Conservation (phyloP, 208 protist genomes). For the Trypanosomatidae sp. region DNA sequence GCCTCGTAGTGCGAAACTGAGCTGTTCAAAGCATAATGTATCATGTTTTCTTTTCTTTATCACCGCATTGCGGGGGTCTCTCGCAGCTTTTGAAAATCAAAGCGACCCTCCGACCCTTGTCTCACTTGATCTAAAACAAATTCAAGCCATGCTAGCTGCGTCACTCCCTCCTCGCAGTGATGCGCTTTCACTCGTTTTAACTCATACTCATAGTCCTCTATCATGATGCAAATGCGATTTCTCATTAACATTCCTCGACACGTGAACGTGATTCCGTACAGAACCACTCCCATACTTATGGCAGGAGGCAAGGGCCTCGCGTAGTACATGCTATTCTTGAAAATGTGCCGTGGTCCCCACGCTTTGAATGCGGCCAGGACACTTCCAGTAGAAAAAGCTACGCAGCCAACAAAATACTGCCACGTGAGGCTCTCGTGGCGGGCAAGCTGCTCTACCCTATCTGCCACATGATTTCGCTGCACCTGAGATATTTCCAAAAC, state of each 20-base stretch:
- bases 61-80: constrained; percentile 27
- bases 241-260: constrained; percentile 88
- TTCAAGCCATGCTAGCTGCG: constrained; percentile 86
- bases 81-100: constrained; percentile 86
- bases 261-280: constrained; percentile 86
- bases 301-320: constrained; percentile 78
- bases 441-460: constrained; percentile 73
- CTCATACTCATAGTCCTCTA: constrained; percentile 93
- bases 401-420: constrained; percentile 86
- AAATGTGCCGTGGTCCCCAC: constrained; percentile 89
- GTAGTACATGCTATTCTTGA: constrained; percentile 91
- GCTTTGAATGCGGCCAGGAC: constrained; percentile 76
- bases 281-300: constrained; percentile 84
- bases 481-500: constrained; percentile 74
- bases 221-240: constrained; percentile 85
- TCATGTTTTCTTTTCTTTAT: constrained; percentile 1
- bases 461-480: constrained; percentile 70
- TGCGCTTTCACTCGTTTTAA: constrained; percentile 89
- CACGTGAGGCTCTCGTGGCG: constrained; percentile 60
- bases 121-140: constrained; percentile 90
- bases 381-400: constrained; percentile 54
- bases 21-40: not conserved
- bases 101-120: constrained; percentile 70
- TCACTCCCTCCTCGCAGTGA: constrained; percentile 85
- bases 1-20: not conserved